phyloP scores from a whole-genome alignment of 768 basidiomycete genomes.

The Tylopilus felleus region DNA sequence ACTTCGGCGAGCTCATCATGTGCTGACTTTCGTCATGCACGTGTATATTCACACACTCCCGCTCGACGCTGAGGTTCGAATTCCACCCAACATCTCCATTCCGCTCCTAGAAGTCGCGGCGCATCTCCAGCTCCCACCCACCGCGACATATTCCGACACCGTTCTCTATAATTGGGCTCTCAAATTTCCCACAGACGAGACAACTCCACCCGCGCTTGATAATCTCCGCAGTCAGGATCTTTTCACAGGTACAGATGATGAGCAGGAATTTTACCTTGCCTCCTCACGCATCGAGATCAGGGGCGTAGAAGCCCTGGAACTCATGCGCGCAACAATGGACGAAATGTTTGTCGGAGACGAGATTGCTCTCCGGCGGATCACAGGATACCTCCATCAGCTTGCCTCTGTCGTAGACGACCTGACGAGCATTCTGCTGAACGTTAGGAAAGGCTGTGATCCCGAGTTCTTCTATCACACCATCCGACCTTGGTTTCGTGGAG shows the following conservation, averaged over 20 bases:
- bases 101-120: conserved; percentile 72
- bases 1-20: conserved; percentile 69
- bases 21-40: conserved; percentile 71
- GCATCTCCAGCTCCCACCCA: conserved; percentile 76
- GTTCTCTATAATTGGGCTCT: conserved; percentile 84
- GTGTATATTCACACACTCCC: conserved; percentile 72
- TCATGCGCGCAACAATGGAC: conserved; percentile 85
- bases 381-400: conserved; percentile 62
- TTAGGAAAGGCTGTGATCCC: conserved; percentile 72
- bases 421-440: conserved; percentile 52
- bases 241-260: conserved; percentile 79
- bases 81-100: conserved; percentile 68
- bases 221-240: conserved; percentile 63
- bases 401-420: conserved; percentile 64
- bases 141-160: conserved; percentile 88
- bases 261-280: conserved; percentile 83
- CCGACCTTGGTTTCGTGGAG: conserved; percentile 80
- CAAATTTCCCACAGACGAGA: conserved; percentile 25
- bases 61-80: conserved; percentile 45
- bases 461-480: conserved; percentile 67
- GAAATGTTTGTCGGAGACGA: conserved; percentile 79
- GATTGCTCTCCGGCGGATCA: conserved; percentile 59
- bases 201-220: conserved; percentile 40
- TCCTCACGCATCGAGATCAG: conserved; percentile 84
- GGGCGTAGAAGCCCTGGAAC: conserved; percentile 78